Conservation (phyloP, 768 basidiomycete species). For the Naganishia randhawae region DNA sequence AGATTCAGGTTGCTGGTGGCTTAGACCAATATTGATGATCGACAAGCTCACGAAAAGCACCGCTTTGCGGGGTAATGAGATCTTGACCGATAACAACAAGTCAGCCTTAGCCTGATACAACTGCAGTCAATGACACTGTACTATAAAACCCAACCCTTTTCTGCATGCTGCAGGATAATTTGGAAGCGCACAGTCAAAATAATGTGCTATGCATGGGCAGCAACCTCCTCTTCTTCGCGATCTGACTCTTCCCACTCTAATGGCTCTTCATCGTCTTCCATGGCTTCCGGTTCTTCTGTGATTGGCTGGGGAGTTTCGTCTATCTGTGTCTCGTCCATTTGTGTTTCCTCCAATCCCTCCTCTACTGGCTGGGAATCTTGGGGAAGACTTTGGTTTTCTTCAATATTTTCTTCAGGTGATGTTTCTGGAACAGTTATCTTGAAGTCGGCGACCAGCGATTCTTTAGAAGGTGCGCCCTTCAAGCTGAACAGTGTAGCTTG, state of each 20-base stretch:
- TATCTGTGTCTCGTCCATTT: conserved; percentile 10
- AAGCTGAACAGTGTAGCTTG: conserved; percentile 13
- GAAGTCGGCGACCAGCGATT: not conserved
- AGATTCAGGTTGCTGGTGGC: too few relatives aligned
- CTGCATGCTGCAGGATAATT: not conserved
- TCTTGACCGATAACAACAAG: too few relatives aligned
- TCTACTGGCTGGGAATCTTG: not conserved
- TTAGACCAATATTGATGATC: too few relatives aligned
- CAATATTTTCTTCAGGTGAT: not conserved
- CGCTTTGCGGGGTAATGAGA: too few relatives aligned
- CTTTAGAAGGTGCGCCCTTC: conserved; percentile 21
- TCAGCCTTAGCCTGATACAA: not conserved
- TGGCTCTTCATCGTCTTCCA: conserved; percentile 25
- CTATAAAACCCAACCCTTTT: not conserved
- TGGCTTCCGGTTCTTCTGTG: conserved; percentile 1
- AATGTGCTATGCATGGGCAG: not conserved
- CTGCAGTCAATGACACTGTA: not conserved
- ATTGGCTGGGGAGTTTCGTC: conserved; percentile 16
- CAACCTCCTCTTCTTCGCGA: conserved; percentile 11
- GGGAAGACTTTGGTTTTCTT: not conserved
- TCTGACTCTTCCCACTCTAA: conserved; percentile 28
- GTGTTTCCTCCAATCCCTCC: conserved; percentile 25
- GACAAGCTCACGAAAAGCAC: too few relatives aligned
- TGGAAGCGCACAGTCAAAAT: too few relatives aligned
- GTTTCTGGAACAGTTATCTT: not conserved